These are phyloP conservation scores for Coemansia sp. DNA, from an alignment of 192 early-diverging fungal genomes.

Conservation along the genomic window DNA sequence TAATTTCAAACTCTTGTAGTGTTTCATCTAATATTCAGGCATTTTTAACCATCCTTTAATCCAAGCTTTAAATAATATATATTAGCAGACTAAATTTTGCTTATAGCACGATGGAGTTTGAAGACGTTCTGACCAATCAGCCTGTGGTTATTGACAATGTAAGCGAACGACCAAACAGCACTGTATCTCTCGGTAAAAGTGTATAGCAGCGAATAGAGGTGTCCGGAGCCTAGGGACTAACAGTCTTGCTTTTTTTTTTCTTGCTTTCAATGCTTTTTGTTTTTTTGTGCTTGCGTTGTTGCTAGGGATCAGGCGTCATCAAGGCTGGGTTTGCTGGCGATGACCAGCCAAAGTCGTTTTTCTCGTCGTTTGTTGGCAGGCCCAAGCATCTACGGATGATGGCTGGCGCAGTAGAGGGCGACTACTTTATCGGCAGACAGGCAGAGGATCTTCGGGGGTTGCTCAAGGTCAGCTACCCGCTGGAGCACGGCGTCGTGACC, in stretches of 20 bases:
- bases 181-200: neutral
- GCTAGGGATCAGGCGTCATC: conserved; percentile 96
- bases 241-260: neutral
- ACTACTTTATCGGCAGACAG: conserved; percentile 91
- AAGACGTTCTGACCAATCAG: conserved; percentile 94
- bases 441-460: conserved; percentile 97
- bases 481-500: conserved; percentile 95
- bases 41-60: neutral
- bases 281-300: neutral
- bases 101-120: conserved; percentile 67
- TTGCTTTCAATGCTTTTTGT: neutral
- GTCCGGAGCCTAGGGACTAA: neutral
- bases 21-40: neutral
- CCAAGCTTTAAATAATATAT: neutral
- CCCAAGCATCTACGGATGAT: conserved; percentile 96
- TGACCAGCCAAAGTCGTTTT: conserved; percentile 94
- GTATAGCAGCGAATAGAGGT: neutral
- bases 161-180: conserved; percentile 26
- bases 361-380: conserved; percentile 90
- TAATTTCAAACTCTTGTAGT: neutral
- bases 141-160: conserved; percentile 99
- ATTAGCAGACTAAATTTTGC: neutral
- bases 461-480: conserved; percentile 90
- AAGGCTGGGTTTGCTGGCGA: conserved; percentile 99
- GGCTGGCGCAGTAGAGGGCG: conserved; percentile 97